These are phyloP conservation scores for Ganoderma leucocontextum DNA, from an alignment of 1,284 basidiomycete genomes.

Conservation along the genomic window DNA sequence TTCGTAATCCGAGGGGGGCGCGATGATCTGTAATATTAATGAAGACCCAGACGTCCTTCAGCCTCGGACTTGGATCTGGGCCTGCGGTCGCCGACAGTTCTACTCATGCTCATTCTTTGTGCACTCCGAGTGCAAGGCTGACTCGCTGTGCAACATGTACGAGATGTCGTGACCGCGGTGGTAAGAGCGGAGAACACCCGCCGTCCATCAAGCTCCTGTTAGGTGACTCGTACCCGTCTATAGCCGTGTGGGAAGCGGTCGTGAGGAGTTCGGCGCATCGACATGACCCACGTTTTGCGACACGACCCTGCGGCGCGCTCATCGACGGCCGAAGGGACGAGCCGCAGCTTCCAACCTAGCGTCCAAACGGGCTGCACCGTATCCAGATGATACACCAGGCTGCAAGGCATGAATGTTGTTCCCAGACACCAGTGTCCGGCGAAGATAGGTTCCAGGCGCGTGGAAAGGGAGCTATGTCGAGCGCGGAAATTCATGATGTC, in stretches of 20 bases:
- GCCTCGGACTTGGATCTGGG: background rate
- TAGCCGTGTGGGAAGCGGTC: background rate
- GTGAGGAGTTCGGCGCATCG: background rate
- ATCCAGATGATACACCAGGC: background rate
- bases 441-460: background rate
- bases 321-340: background rate
- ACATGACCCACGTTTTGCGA: background rate
- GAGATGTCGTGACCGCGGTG: background rate
- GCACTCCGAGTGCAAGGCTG: background rate
- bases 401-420: background rate
- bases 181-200: background rate
- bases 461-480: background rate
- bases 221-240: background rate
- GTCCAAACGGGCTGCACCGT: background rate
- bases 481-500: background rate
- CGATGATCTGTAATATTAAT: background rate
- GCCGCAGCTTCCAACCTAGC: background rate
- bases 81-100: background rate
- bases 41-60: background rate
- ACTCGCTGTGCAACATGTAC: background rate
- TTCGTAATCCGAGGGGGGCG: background rate
- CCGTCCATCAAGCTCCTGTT: background rate
- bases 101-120: background rate
- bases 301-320: slow-evolving; percentile 1
- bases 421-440: background rate